Base-by-base conservation (phyloP, 306 rosid species). In the Acmispon strigosus region DNA sequence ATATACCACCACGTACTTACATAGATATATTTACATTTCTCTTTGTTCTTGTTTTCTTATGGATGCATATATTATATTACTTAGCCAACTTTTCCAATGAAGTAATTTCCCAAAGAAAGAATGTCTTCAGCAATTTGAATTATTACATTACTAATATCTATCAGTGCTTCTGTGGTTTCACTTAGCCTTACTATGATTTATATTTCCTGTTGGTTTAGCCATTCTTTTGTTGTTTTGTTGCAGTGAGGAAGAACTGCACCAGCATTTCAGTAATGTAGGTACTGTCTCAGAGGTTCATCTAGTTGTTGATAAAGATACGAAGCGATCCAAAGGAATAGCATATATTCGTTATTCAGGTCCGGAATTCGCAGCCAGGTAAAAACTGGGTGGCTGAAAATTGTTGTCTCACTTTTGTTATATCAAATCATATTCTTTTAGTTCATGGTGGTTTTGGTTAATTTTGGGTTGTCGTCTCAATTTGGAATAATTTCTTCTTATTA, bases 171-270 rank as follows among this genome's bases (percentile, higher is more conserved):
- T 43, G 24, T 69, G 13, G 24, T 43, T 76, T 53, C 18, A 27
- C 52, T 63, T 48, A 66, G 70, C 32, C 53, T 69, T 49, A 17
- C 37, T 80, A 16, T 19, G 14, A 5, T 42, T 34, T 37, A 58
- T 15, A 12, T 66, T 44, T 10, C 51, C 29, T 29, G 44, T 63
- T 68, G 44, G 45, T 41, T 72, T 69, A 4, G 58, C 34, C 32
- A 50, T 57, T 51, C 10, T 48, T 36, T 42, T 62, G 59, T 72
- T 69, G 68, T 65, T 48, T 34, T 66, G 74, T 68, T 56, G 66
- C 84, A 88, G 97, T 3, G 97, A 90, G 84, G 97, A 89, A 61
- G 99, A 94, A 69, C 81, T 94, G 78, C 96, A 87, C 78, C 90
- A 81, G 69, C 82, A 81, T 70, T 94, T 94, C 72, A 63, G 81